Percentiles rank a stretch among this genome's conserved stretches.
Evolutionary conservation across 2,329 filamentous ascomycete species (phyloP).

Genomic region (Helotiales sp.): DNA sequence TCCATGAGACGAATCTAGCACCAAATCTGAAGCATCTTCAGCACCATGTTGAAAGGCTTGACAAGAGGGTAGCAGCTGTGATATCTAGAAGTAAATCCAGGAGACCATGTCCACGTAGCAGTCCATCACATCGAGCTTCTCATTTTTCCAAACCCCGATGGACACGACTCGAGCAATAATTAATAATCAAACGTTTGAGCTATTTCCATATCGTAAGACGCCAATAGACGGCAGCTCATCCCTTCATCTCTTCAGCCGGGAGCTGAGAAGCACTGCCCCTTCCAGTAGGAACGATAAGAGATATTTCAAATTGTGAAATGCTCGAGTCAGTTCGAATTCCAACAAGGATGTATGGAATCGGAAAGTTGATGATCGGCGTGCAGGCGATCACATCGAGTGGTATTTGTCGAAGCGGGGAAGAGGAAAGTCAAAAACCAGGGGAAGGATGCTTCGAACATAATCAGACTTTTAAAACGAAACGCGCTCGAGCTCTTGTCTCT

Average conservation of each 20-base stretch:
- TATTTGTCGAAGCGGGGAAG: neutral
- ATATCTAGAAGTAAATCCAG: too few species aligned
- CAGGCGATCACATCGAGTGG: neutral
- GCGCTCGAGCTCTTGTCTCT: constrained; percentile 9
- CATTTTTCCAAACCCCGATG: neutral
- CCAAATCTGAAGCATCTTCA: too few species aligned
- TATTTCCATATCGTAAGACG: constrained; percentile 1
- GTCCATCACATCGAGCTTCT: neutral
- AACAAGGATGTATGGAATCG: neutral
- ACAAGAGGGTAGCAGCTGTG: too few species aligned
- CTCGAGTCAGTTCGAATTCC: neutral
- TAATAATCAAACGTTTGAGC: neutral
- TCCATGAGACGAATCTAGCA: too few species aligned
- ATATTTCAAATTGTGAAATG: neutral
- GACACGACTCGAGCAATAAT: neutral
- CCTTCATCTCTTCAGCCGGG: neutral
- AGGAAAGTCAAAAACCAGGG: neutral
- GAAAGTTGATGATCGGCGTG: neutral
- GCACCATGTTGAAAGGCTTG: too few species aligned
- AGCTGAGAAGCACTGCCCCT: neutral
- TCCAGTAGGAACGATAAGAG: neutral
- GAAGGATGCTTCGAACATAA: neutral
- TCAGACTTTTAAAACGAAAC: neutral
- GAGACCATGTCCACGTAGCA: too few species aligned
- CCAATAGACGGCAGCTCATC: neutral